phyloP scores from a whole-genome alignment of 208 protist genomes.

The Crithidia mellificae region DNA sequence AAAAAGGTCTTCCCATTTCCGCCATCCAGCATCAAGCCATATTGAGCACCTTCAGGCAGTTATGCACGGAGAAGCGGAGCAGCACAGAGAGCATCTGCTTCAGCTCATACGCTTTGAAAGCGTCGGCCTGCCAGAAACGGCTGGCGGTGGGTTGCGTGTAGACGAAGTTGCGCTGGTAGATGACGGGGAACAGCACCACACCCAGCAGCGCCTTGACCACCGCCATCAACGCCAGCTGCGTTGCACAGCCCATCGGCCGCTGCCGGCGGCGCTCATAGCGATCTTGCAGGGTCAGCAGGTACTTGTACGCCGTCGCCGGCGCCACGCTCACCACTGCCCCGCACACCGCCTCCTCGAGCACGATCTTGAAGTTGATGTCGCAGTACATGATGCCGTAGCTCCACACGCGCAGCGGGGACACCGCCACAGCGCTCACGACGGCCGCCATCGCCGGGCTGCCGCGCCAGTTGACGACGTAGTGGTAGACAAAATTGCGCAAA shows the following conservation, averaged over 20 bases:
- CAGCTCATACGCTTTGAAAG: conserved; percentile 58
- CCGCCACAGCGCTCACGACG: conserved; percentile 39
- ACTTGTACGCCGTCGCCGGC: conserved; percentile 44
- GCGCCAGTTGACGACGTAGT: conserved; percentile 35
- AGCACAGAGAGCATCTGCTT: conserved; percentile 61
- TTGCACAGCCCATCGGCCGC: conserved; percentile 27
- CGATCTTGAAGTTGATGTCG: conserved; percentile 63
- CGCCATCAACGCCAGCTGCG: conserved; percentile 46
- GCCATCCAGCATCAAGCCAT: conserved; percentile 18
- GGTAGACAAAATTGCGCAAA: conserved; percentile 66
- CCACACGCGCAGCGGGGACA: conserved; percentile 63
- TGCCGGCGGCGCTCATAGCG: conserved; percentile 41
- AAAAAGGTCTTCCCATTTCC: too few relatives aligned
- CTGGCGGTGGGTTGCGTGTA: conserved; percentile 47
- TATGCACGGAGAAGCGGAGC: conserved; percentile 52
- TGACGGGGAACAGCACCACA: conserved; percentile 59
- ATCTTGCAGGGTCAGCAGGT: conserved; percentile 37
- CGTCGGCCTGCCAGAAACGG: conserved; percentile 41
- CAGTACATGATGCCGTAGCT: conserved; percentile 61
- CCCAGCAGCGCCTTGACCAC: conserved; percentile 62
- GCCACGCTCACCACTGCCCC: conserved; percentile 46
- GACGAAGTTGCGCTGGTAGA: conserved; percentile 65
- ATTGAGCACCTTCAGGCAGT: conserved; percentile 34
- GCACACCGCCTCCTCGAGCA: conserved; percentile 68
- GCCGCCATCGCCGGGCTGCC: conserved; percentile 40